phyloP scores from a whole-genome alignment of 208 protist species.

The Wallacemonas collosoma region DNA sequence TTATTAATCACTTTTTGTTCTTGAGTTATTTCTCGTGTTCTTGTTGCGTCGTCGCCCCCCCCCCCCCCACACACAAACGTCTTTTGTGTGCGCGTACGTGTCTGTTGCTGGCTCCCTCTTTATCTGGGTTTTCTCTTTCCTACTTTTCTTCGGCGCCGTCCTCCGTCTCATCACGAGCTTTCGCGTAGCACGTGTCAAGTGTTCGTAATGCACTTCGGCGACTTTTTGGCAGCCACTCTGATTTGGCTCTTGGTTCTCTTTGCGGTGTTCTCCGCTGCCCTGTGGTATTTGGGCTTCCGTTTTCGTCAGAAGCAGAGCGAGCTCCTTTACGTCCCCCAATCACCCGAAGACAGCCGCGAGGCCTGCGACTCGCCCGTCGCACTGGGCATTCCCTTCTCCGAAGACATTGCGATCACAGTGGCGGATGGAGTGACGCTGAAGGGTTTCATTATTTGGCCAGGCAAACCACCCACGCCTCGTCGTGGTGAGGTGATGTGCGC shows the following conservation, averaged over 20 bases:
- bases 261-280: conserved; percentile 19
- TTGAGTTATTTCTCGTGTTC: conserved; percentile 18
- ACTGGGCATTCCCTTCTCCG: conserved; percentile 51
- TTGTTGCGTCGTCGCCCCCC: background rate
- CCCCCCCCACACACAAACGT: too few species aligned
- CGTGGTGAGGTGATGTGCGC: background rate
- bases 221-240: conserved; percentile 16
- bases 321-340: conserved; percentile 73
- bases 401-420: conserved; percentile 65
- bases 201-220: conserved; percentile 17
- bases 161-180: background rate
- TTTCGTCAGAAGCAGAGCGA: conserved; percentile 47
- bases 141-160: conserved; percentile 2
- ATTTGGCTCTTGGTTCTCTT: conserved; percentile 23
- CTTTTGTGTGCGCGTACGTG: background rate
- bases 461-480: conserved; percentile 17
- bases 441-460: conserved; percentile 80
- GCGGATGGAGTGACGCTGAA: conserved; percentile 65
- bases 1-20: conserved; percentile 18
- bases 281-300: conserved; percentile 30
- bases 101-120: conserved; percentile 5
- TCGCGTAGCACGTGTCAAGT: background rate
- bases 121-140: background rate
- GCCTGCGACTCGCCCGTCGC: conserved; percentile 62
- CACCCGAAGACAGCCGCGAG: conserved; percentile 54